Evolutionary conservation across 495 filamentous ascomycete genomes (phyloP), one percentile per base, ranked within the genome.

Genomic region (Xylaria scruposa): DNA sequence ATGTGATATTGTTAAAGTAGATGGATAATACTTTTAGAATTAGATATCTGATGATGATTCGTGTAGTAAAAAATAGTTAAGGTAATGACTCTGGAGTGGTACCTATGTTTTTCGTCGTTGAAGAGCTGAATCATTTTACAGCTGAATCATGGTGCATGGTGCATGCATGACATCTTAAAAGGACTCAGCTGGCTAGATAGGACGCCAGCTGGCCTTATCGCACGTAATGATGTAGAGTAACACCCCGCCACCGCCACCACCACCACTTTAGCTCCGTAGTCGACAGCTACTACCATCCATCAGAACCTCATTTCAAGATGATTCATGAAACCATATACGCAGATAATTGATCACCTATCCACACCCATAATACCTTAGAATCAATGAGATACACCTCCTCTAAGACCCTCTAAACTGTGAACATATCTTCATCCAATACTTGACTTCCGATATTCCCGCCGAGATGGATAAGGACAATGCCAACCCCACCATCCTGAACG

Each of bases 401-500:
- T 29, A 21, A 26, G 8, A 36, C 29, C 9, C 56, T 0, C 26
- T 17, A 33, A 38, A 5, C 19, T 10, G 58, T 60, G 19, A 60
- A 17, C 0, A 60, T 38, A 31, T 13, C 19, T 36, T 24, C 53
- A 33, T 54, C 44, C 66, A 21, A 33, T 31, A 17, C 31, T 19
- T 26, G 10, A 26, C 40, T 26, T 29, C 44, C 65, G 17, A 29
- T 29, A 31, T 6, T 17, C 29, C 10, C 15, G 29, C 42, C 70
- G 73, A 75, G 47, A 79, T 79, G 76, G 77, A 75, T 33, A 78
- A 76, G 51, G 70, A 71, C 51, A 99, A 99, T 80, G 93, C 91
- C 67, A 98, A 99, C 84, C 96, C 96, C 67, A 97, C 94, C 29
- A 94, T 99, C 78, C 85, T 98, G 66, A 96, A 91, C 78, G 88